A percentile compares a stretch with the other conserved stretches of the same genome.
Evolutionary conservation across 2,329 filamentous ascomycete species (phyloP).

Genomic region (Moelleriella libera): DNA sequence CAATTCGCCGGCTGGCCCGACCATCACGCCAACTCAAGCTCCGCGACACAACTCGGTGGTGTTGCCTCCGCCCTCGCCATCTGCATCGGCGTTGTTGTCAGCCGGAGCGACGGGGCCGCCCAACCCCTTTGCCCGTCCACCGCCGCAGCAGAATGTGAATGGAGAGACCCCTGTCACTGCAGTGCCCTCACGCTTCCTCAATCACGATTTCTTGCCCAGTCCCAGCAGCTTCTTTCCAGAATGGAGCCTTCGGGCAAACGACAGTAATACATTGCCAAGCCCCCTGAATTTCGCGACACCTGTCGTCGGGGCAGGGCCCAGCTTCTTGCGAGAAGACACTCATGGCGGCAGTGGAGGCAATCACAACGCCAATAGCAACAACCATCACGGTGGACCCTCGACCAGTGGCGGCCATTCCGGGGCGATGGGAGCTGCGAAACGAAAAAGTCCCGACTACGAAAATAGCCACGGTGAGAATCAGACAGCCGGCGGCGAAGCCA

Average conservation of each 20-base stretch:
- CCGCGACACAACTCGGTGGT: conserved; percentile 51
- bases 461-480: conserved; percentile 24
- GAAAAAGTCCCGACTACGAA: conserved; percentile 41
- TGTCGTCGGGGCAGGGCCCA: conserved; percentile 44
- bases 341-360: conserved; percentile 7
- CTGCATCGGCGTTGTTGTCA: conserved; percentile 70
- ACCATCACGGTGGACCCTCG: conserved; percentile 6
- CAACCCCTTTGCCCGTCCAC: conserved; percentile 86
- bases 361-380: conserved; percentile 6
- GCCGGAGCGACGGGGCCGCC: conserved; percentile 85
- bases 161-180: conserved; percentile 72
- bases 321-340: conserved; percentile 45
- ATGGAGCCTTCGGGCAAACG: conserved; percentile 62
- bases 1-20: conserved; percentile 45
- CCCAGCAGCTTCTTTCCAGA: conserved; percentile 88
- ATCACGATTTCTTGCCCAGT: conserved; percentile 74
- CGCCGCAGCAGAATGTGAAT: conserved; percentile 51
- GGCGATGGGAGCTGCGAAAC: conserved; percentile 22
- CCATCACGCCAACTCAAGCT: conserved; percentile 42
- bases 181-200: conserved; percentile 80
- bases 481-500: conserved; percentile 31
- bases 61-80: conserved; percentile 84
- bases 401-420: neutral
- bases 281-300: conserved; percentile 90
- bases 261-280: conserved; percentile 80